Conservation (phyloP, 768 basidiomycete species). For the Xerocomellus dryophilus region DNA sequence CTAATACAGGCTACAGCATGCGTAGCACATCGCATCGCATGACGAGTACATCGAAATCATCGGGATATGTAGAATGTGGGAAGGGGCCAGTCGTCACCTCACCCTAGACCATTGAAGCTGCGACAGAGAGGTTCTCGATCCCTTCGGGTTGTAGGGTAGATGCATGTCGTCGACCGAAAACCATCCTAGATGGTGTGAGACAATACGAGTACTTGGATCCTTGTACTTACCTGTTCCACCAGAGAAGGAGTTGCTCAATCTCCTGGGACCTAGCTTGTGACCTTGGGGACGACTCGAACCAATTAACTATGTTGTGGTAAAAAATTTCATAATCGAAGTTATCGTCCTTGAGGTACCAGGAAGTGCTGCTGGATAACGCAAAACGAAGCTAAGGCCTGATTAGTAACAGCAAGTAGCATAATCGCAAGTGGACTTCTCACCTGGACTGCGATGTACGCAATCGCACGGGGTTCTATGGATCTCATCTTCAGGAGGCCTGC, state of each 20-base stretch:
- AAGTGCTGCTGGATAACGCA: conserved; percentile 3
- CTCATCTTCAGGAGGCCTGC: conserved; percentile 7
- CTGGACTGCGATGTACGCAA: conserved; percentile 27
- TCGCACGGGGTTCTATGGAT: conserved; percentile 15
- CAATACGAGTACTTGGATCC: background rate
- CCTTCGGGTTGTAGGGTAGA: background rate
- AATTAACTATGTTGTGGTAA: conserved; percentile 16
- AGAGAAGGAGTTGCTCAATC: conserved; percentile 3
- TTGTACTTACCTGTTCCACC: conserved; percentile 12
- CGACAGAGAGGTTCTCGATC: background rate
- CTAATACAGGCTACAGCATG: background rate
- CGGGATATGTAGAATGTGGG: no score
- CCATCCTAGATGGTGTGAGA: background rate
- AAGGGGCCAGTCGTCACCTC: background rate
- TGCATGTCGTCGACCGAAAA: background rate
- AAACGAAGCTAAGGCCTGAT: conserved; percentile 14
- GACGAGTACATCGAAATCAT: background rate
- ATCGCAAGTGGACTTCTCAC: conserved; percentile 8
- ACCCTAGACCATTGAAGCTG: background rate
- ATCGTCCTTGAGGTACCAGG: conserved; percentile 5
- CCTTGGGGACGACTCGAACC: conserved; percentile 5
- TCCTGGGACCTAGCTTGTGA: background rate
- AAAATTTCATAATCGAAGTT: conserved; percentile 11
- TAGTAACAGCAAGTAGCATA: no score
- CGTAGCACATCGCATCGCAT: background rate